Base-by-base conservation (phyloP, 169 alveolate species). In the Plasmodium berghei region DNA sequence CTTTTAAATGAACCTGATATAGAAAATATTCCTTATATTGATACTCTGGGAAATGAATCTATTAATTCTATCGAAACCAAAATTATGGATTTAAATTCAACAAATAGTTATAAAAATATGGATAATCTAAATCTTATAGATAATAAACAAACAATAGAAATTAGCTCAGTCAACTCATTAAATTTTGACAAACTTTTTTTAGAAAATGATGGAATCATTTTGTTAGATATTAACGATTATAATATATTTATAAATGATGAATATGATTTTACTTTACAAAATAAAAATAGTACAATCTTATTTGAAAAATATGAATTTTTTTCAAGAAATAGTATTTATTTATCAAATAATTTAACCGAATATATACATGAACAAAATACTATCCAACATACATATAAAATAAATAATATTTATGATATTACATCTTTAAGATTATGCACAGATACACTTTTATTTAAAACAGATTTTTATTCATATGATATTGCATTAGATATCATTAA, bases 131-230 rank as follows among this genome's bases (percentile, higher is more conserved):
- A n/a, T n/a, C 12, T 8, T 5, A 55, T 61, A 1, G 34, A 18
- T 46, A 80, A 80, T 40, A 22, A 24, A 8, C 61, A 80, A 45
- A n/a, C 56, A 24, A 18, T 56, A 16, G 83, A 80, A 14, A 56
- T 26, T 1, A 80, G 64, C 26, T 54, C 80, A 8, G 9, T 80
- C 10, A 80, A 49, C 9, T 56, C 90, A 9, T n/a, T 80, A 5
- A 80, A 80, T 46, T 80, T 80, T 66, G 90, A 80, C 42, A 80
- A 80, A 54, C 66, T 80, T 10, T 80, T 20, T 45, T 62, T 80
- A 9, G 90, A 80, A 66, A 80, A 80, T 69, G 90, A 80, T 55
- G 90, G 90, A n/a, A 64, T 80, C 8, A 45, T 80, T 12, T 45
- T 80, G 5, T 49, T 66, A 80, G 80, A 80, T 40, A 80, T 80